Conservation (phyloP, 306 rosid species). For the Cicer cuneatum region DNA sequence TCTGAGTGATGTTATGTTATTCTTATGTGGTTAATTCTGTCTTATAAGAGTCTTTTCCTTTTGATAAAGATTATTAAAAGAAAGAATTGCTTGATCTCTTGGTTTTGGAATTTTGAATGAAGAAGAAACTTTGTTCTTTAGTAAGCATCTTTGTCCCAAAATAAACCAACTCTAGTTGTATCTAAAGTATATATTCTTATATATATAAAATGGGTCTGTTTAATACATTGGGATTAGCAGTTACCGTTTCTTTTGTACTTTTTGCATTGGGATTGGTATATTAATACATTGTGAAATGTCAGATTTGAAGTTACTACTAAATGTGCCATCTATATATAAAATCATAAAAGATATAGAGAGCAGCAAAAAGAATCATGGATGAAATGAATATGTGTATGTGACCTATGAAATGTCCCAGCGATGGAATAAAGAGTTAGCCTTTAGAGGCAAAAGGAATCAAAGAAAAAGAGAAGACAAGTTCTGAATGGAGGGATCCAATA, state of each 20-base stretch:
- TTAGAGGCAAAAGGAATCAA: conserved; percentile 34
- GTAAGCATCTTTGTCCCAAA: conserved; percentile 44
- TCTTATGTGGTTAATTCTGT: conserved; percentile 37
- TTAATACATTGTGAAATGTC: neutral
- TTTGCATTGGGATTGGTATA: conserved; percentile 15
- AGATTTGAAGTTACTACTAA: neutral
- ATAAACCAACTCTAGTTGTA: conserved; percentile 32
- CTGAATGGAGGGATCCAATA: conserved; percentile 37
- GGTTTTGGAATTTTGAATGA: conserved; percentile 74
- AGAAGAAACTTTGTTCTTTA: conserved; percentile 56
- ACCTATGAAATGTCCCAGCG: conserved; percentile 3
- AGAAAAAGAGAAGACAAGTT: conserved; percentile 30
- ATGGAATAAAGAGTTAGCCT: conserved; percentile 6
- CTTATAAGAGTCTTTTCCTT: conserved; percentile 45
- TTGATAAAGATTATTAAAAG: conserved; percentile 43
- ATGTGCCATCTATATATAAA: neutral
- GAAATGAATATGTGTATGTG: neutral
- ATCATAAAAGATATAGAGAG: neutral
- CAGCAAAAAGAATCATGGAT: neutral
- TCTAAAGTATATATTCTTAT: conserved; percentile 50
- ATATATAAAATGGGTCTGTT: neutral
- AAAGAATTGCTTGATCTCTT: conserved; percentile 69
- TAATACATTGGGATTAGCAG: neutral
- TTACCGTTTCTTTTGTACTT: neutral
- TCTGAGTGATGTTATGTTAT: conserved; percentile 40